A percentile compares a stretch with the other conserved stretches of the same genome.
These are phyloP conservation scores for Pelargonium fulgidum DNA, from an alignment of 441 rosid species.

Conservation along the genomic window DNA sequence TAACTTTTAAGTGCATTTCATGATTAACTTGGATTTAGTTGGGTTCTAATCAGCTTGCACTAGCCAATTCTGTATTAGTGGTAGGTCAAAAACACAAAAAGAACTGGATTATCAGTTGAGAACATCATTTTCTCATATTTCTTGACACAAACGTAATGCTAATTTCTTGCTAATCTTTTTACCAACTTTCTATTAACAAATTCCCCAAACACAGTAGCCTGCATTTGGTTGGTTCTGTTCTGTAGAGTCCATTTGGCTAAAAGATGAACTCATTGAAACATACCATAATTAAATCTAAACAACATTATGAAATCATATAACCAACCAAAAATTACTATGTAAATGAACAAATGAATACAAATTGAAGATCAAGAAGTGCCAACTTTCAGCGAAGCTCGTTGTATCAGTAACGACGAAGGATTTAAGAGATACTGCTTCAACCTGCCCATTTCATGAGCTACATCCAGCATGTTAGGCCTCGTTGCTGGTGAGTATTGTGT, in stretches of 20 bases:
- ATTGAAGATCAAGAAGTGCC: no score
- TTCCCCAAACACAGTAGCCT: no score
- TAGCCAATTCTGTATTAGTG: not conserved
- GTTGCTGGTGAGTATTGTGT: slow-evolving; percentile 42
- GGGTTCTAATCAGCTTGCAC: not conserved
- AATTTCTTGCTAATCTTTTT: no score
- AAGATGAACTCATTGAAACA: not conserved
- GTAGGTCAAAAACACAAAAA: not conserved
- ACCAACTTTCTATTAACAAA: no score
- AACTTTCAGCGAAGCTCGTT: no score
- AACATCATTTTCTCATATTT: not conserved
- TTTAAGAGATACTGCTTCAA: slow-evolving; percentile 41
- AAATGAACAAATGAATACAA: no score
- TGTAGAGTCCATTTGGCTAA: not conserved
- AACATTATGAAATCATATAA: no score
- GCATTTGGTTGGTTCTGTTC: no score
- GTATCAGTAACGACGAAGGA: not conserved
- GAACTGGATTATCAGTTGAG: not conserved
- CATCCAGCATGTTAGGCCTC: slow-evolving; percentile 57
- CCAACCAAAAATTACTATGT: no score
- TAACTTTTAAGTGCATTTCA: not conserved
- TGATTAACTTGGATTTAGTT: not conserved
- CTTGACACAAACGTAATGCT: no score
- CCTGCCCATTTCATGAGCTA: slow-evolving; percentile 44
- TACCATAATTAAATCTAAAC: no score